Evolutionary conservation across 2,329 filamentous ascomycete species (phyloP).

Genomic region (Arthrobotrys pseudoclavata): DNA sequence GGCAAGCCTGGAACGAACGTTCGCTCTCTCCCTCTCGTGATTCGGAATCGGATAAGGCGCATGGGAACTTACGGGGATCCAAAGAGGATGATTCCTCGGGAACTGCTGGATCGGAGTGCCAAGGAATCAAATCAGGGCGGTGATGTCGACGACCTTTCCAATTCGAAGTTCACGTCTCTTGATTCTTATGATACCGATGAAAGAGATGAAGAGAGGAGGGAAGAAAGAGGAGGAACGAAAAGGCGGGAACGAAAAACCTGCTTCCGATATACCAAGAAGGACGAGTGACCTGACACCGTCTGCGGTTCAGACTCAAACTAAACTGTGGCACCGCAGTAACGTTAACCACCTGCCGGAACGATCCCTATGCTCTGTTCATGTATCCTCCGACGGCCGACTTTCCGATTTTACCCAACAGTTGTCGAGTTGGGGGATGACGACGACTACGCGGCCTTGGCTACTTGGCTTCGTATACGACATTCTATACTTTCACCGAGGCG

Average conservation of each 20-base stretch:
- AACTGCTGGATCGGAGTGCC: constrained; percentile 5
- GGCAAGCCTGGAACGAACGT: background rate
- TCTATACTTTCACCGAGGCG: constrained; percentile 11
- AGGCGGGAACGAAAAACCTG: background rate
- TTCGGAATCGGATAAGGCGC: constrained; percentile 9
- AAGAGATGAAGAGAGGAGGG: background rate
- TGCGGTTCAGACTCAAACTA: constrained; percentile 3
- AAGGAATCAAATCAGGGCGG: background rate
- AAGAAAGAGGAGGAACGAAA: background rate
- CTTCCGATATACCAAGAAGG: background rate
- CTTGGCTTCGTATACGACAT: constrained; percentile 7
- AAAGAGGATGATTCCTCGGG: background rate
- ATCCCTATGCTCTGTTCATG: background rate
- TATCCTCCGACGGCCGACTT: background rate
- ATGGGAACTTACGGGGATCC: constrained; percentile 1
- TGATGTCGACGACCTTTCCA: constrained; percentile 2
- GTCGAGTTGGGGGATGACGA: background rate
- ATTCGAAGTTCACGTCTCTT: background rate
- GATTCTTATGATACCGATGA: background rate
- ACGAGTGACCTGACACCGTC: constrained; percentile 1
- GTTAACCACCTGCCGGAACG: background rate
- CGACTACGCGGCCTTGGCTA: constrained; percentile 20
- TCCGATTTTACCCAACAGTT: constrained; percentile 2
- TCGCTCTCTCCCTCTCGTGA: background rate
- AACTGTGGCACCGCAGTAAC: constrained; percentile 25